Percentiles rank a stretch among this genome's conserved stretches.
Evolutionary conservation across 495 filamentous ascomycete genomes (phyloP).

Genomic region (Aspergillus funiculosus): DNA sequence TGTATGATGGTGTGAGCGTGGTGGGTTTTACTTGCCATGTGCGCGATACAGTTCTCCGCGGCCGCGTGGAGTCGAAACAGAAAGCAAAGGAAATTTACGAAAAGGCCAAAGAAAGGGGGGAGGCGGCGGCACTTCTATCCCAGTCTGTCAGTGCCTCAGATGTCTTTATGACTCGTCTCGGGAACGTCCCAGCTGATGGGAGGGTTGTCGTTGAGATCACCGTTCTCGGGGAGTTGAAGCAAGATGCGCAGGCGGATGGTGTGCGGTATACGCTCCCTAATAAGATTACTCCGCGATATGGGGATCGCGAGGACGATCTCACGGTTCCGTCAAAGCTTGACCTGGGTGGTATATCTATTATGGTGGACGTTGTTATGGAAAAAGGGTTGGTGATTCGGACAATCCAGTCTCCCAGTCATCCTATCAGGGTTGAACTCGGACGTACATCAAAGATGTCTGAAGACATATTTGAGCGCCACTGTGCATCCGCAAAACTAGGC

Average conservation of each 20-base stretch:
- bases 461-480: slow-evolving; percentile 44
- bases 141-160: slow-evolving; percentile 52
- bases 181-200: slow-evolving; percentile 53
- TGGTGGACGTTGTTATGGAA: slow-evolving; percentile 1
- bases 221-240: slow-evolving; percentile 62
- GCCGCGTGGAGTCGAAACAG: slow-evolving; percentile 56
- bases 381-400: slow-evolving; percentile 25
- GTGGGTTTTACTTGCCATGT: slow-evolving; percentile 56
- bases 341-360: not conserved
- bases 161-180: slow-evolving; percentile 58
- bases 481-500: slow-evolving; percentile 54
- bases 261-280: slow-evolving; percentile 61
- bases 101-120: slow-evolving; percentile 48
- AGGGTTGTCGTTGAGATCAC: slow-evolving; percentile 53
- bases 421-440: slow-evolving; percentile 57
- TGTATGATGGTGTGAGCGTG: slow-evolving; percentile 62
- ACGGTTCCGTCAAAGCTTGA: not conserved
- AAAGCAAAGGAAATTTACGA: slow-evolving; percentile 51
- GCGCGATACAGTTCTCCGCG: slow-evolving; percentile 42
- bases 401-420: slow-evolving; percentile 62
- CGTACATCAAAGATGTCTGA: slow-evolving; percentile 41
- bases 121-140: slow-evolving; percentile 57
- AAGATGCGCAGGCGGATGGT: slow-evolving; percentile 56
- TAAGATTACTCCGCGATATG: slow-evolving; percentile 58
- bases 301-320: slow-evolving; percentile 16